These are phyloP conservation scores for Rachicladosporium sp. DNA, from an alignment of 2,329 filamentous ascomycete species.

Conservation along the genomic window DNA sequence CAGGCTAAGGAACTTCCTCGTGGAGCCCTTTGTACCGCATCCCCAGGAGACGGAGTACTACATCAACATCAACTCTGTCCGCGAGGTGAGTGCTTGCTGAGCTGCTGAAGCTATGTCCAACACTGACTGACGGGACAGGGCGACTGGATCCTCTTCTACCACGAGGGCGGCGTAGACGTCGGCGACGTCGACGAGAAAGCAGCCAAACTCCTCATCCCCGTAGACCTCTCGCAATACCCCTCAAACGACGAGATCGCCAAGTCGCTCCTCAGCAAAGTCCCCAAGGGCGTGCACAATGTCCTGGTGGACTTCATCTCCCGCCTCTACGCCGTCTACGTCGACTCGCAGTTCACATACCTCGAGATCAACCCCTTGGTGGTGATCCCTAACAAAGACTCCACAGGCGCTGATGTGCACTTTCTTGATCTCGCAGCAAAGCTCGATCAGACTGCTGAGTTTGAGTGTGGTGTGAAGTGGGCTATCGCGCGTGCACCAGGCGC, in stretches of 20 bases:
- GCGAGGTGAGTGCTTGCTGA: constrained; percentile 65
- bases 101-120: constrained; percentile 1
- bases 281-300: constrained; percentile 91
- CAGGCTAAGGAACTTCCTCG: constrained; percentile 84
- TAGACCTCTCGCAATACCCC: constrained; percentile 87
- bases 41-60: constrained; percentile 95
- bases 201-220: constrained; percentile 94
- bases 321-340: constrained; percentile 96
- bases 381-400: constrained; percentile 84
- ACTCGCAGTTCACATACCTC: constrained; percentile 99
- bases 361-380: constrained; percentile 99
- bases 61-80: constrained; percentile 99
- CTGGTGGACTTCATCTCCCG: constrained; percentile 98
- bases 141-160: constrained; percentile 99
- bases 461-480: constrained; percentile 98
- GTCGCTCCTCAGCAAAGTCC: constrained; percentile 81
- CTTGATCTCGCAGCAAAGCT: constrained; percentile 97
- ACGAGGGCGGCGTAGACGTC: constrained; percentile 98
- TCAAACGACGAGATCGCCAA: constrained; percentile 88
- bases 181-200: constrained; percentile 98
- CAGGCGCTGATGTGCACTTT: constrained; percentile 92
- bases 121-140: constrained; percentile 46
- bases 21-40: constrained; percentile 97
- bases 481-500: constrained; percentile 83
- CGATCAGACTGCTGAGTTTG: constrained; percentile 97